Conservation (phyloP, 257 asterid species). For the Lycium ferocissimum region DNA sequence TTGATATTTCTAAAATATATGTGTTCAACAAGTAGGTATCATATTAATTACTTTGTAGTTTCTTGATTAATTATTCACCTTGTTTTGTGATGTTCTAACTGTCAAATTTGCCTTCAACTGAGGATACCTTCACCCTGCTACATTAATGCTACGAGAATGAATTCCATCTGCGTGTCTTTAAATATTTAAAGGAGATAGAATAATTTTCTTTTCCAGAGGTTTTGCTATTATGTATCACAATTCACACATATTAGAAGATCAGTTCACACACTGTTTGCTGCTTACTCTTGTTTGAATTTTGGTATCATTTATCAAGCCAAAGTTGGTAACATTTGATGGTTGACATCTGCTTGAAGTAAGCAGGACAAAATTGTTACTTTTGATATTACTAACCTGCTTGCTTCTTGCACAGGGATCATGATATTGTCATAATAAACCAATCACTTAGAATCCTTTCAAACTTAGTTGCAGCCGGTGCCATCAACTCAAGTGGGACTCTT, state of each 20-base stretch:
- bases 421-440: slow-evolving; percentile 65
- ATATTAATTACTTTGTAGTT: neutral
- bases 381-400: slow-evolving; percentile 18
- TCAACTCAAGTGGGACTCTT: slow-evolving; percentile 67
- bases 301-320: slow-evolving; percentile 25
- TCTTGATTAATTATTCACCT: slow-evolving; percentile 13
- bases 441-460: slow-evolving; percentile 85
- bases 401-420: slow-evolving; percentile 66
- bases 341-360: slow-evolving; percentile 23
- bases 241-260: neutral
- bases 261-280: neutral
- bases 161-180: neutral
- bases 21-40: neutral
- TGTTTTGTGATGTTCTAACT: neutral
- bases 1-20: neutral
- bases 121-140: slow-evolving; percentile 3
- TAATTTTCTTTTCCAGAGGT: neutral
- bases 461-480: slow-evolving; percentile 79
- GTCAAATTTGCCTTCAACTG: neutral
- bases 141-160: neutral
- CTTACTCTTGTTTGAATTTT: neutral
- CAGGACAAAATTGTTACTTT: slow-evolving; percentile 13
- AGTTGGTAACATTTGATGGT: slow-evolving; percentile 10
- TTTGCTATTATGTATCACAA: neutral
- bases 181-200: neutral